Conservation (phyloP, 192 early-diverging fungal genomes). For the Paraglomus occultum region DNA sequence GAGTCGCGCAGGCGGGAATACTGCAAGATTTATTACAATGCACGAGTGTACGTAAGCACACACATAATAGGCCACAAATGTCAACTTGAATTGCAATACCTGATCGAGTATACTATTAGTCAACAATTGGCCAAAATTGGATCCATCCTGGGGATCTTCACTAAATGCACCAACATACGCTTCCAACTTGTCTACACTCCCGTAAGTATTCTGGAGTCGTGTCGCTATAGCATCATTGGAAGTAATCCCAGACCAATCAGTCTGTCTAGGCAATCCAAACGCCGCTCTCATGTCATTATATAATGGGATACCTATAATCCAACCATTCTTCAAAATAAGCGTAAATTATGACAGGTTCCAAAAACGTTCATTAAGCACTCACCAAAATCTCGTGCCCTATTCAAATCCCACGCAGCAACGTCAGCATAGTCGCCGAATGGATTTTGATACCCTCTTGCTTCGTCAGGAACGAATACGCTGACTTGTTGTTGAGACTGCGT, state of each 20-base stretch:
- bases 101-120: conserved; percentile 1
- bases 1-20: conserved; percentile 46
- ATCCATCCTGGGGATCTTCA: conserved; percentile 25
- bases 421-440: background rate
- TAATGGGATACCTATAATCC: conserved; percentile 12
- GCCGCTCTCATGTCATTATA: conserved; percentile 22
- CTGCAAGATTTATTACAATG: conserved; percentile 17
- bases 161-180: conserved; percentile 19
- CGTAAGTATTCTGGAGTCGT: background rate
- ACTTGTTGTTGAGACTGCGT: conserved; percentile 25
- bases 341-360: background rate
- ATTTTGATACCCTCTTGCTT: background rate
- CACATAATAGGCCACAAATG: background rate
- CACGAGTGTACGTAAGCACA: background rate
- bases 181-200: conserved; percentile 4
- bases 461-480: conserved; percentile 18
- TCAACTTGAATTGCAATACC: background rate
- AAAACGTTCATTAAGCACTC: background rate
- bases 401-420: background rate
- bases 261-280: background rate
- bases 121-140: conserved; percentile 11
- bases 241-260: conserved; percentile 23
- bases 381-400: conserved; percentile 11
- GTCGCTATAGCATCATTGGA: background rate
- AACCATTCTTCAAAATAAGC: background rate